Base-by-base conservation (phyloP, 116 monocot species). In the Iris pallida region DNA sequence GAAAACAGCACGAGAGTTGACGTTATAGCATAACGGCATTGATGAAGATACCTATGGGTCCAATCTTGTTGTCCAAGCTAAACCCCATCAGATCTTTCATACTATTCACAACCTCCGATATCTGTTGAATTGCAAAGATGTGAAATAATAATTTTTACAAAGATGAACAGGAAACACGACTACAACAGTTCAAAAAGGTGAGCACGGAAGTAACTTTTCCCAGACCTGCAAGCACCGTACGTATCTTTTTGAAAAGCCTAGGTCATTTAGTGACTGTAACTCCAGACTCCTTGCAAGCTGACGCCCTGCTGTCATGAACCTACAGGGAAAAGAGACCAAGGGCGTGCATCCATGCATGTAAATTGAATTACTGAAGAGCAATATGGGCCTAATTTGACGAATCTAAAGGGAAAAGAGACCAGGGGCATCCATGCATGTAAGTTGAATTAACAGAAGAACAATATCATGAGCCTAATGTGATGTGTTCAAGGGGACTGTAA, bases 51-150 rank as follows among this genome's bases (percentile, higher is more conserved):
- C 96, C 96, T 71, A 86, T 83, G 1, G 97, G 90, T 54, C 97
- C 97, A 63, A 78, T 83, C 59, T 87, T 87, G 68, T 89, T 76
- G 41, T 82, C 81, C 18, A 74, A 76, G 76, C 83, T 84, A 47
- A 85, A 90, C 65, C 82, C 88, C 42, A 97, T 97, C 82, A 97
- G 82, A 65, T 97, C 92, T 64, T 97, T 97, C 97, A 97, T 92
- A 71, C 83, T 81, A 78, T 85, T 97, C 61, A 97, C 83, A 66
- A 97, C 92, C 83, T 97, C 90, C 16, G 87, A 78, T 68, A 92
- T 97, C 97, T 97, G 80, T 57, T 16, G 9, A 16, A 48, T 72
- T 53, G 52, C 15, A 20, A 8, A 20, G 10, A 30, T 30, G 10
- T 30, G 30, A 30, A 30, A 30, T 30, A 3, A 30, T 30, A 30